Evolutionary conservation across 2,329 filamentous ascomycete species (phyloP).

Genomic region (Colletotrichum lini): DNA sequence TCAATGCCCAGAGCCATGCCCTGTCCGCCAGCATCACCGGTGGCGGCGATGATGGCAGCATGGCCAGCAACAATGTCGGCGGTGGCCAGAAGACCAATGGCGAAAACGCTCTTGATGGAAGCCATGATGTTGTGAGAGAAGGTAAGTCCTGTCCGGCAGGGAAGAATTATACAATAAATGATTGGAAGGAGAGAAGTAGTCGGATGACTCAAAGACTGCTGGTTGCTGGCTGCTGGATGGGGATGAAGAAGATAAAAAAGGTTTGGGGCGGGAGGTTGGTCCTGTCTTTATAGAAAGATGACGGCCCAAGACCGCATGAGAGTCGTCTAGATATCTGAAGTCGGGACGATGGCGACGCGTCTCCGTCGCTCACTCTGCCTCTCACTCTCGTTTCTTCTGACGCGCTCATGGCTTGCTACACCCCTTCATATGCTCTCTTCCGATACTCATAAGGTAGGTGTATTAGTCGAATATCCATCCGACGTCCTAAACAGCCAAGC

Average conservation of each 20-base stretch:
- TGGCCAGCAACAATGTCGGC: slow-evolving; percentile 72
- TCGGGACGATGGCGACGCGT: slow-evolving; percentile 27
- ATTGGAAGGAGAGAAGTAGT: slow-evolving; percentile 36
- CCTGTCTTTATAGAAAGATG: slow-evolving; percentile 31
- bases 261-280: slow-evolving; percentile 8
- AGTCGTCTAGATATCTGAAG: slow-evolving; percentile 25
- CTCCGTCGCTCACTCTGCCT: neutral
- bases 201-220: slow-evolving; percentile 28
- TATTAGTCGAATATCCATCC: slow-evolving; percentile 13
- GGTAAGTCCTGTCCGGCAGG: slow-evolving; percentile 41
- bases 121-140: slow-evolving; percentile 47
- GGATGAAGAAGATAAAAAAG: neutral
- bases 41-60: slow-evolving; percentile 71
- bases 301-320: neutral
- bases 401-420: neutral
- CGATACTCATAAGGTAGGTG: neutral
- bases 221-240: slow-evolving; percentile 28
- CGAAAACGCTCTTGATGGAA: slow-evolving; percentile 51
- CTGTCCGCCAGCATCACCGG: slow-evolving; percentile 69
- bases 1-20: slow-evolving; percentile 68
- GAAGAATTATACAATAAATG: slow-evolving; percentile 38
- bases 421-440: neutral
- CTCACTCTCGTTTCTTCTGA: neutral
- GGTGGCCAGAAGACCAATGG: slow-evolving; percentile 66
- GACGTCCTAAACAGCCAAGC: slow-evolving; percentile 36